These are phyloP conservation scores for Alternaria conjuncta DNA, from an alignment of 2,329 filamentous ascomycete genomes.

Conservation along the genomic window DNA sequence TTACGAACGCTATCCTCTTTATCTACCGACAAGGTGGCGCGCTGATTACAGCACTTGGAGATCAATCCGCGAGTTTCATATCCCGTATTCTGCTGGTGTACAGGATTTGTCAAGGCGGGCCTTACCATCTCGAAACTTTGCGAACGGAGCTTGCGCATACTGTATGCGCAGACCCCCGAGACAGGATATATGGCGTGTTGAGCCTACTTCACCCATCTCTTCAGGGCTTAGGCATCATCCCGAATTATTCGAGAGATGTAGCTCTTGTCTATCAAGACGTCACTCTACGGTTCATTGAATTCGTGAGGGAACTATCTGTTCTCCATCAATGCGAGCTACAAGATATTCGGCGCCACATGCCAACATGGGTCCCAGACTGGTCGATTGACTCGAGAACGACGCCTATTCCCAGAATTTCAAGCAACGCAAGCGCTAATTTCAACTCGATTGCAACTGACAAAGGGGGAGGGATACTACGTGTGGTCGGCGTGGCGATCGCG, in stretches of 20 bases:
- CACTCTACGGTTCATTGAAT: not conserved
- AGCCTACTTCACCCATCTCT: fast-evolving
- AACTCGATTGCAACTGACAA: not conserved
- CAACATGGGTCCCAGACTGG: not conserved
- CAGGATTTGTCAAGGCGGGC: too few species aligned
- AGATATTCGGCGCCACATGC: not conserved
- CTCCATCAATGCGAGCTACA: not conserved
- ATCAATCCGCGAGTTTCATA: fast-evolving
- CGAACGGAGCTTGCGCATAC: fast-evolving
- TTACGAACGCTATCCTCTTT: not conserved
- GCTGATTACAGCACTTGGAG: not conserved
- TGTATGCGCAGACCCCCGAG: not conserved
- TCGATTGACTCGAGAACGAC: fast-evolving
- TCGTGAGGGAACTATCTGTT: not conserved
- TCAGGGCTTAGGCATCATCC: fast-evolving
- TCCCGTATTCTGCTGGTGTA: fast-evolving
- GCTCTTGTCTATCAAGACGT: not conserved
- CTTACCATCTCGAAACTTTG: fast-evolving
- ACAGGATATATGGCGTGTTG: not conserved
- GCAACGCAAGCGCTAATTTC: not conserved
- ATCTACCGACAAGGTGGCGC: fast-evolving
- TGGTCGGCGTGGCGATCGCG: not conserved
- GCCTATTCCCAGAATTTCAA: too few species aligned
- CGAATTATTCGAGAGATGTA: not conserved
- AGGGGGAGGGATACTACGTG: not conserved